Conservation (phyloP, 2,329 filamentous ascomycete genomes). For the Cucurbitaria berberidis region DNA sequence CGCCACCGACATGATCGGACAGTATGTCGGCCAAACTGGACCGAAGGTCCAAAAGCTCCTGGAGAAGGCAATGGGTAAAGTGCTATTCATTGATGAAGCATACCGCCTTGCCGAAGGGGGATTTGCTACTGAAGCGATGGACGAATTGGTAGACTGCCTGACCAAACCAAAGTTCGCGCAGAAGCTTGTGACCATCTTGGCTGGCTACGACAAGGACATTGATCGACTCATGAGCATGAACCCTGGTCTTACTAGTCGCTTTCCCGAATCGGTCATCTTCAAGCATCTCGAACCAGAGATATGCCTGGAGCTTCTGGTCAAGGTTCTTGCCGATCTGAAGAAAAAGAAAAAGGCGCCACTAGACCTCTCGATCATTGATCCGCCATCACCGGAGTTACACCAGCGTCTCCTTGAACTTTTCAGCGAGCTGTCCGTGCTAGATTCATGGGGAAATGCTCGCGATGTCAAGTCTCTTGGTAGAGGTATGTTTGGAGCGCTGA, state of each 20-base stretch:
- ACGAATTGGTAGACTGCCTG: slow-evolving; percentile 60
- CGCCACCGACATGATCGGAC: slow-evolving; percentile 70
- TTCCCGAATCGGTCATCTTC: slow-evolving; percentile 68
- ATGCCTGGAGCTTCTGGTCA: slow-evolving; percentile 49
- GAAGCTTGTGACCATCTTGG: slow-evolving; percentile 71
- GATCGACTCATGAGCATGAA: slow-evolving; percentile 67
- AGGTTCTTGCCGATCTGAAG: slow-evolving; percentile 43
- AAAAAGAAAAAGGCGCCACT: slow-evolving; percentile 42
- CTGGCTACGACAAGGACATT: slow-evolving; percentile 72
- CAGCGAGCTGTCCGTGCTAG: slow-evolving; percentile 48
- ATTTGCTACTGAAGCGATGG: slow-evolving; percentile 64
- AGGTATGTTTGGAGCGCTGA: slow-evolving; percentile 52
- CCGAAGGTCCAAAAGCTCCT: slow-evolving; percentile 68
- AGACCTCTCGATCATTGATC: slow-evolving; percentile 31
- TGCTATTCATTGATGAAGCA: slow-evolving; percentile 76
- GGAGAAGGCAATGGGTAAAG: slow-evolving; percentile 67
- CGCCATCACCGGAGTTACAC: slow-evolving; percentile 19
- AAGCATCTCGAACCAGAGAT: slow-evolving; percentile 39
- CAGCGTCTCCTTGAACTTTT: slow-evolving; percentile 46
- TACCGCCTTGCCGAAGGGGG: slow-evolving; percentile 66
- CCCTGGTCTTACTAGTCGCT: slow-evolving; percentile 68
- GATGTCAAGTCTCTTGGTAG: slow-evolving; percentile 65
- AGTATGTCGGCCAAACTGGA: slow-evolving; percentile 73
- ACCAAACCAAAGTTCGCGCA: slow-evolving; percentile 63
- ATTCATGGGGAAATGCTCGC: slow-evolving; percentile 68